Evolutionary conservation across 2,329 filamentous ascomycete species (phyloP).

Genomic region (Pseudofabraea citricarpa): DNA sequence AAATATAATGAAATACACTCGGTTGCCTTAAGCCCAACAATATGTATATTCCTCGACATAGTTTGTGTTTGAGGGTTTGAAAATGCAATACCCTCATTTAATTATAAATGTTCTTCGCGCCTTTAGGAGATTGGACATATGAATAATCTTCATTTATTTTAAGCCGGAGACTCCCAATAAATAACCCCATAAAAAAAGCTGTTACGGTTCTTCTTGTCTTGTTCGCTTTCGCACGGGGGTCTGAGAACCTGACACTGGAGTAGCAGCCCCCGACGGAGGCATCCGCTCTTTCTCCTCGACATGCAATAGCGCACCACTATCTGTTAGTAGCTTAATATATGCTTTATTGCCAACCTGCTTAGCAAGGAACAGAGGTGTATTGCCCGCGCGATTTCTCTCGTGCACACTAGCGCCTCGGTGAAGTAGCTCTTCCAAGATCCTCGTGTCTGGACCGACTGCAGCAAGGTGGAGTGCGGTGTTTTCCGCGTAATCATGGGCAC

Average conservation of each 20-base stretch:
- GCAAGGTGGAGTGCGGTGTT: slow-evolving; percentile 35
- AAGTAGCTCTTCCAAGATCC: slow-evolving; percentile 56
- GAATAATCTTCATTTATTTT: too few relatives aligned
- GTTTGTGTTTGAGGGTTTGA: too few relatives aligned
- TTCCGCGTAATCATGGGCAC: slow-evolving; percentile 31
- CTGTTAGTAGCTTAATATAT: slow-evolving; percentile 48
- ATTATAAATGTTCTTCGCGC: too few relatives aligned
- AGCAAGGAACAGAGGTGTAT: slow-evolving; percentile 62
- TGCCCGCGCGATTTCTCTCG: slow-evolving; percentile 57
- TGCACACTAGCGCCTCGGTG: slow-evolving; percentile 62
- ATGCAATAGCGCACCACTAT: slow-evolving; percentile 58
- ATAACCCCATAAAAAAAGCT: too few relatives aligned
- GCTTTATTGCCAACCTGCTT: slow-evolving; percentile 50
- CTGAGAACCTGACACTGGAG: too few relatives aligned
- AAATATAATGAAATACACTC: neutral
- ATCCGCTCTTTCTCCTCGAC: slow-evolving; percentile 36
- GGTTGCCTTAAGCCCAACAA: neutral
- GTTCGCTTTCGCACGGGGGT: too few relatives aligned
- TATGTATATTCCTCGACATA: neutral
- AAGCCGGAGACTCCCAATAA: too few relatives aligned
- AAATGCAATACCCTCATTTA: neutral
- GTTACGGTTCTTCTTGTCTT: too few relatives aligned
- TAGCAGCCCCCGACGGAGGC: neutral
- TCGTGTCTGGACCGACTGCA: slow-evolving; percentile 38
- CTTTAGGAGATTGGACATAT: too few relatives aligned